Percentiles rank a stretch among this genome's conserved stretches.
Evolutionary conservation across 306 rosid genomes (phyloP).

Genomic region (Prunus mongolica): DNA sequence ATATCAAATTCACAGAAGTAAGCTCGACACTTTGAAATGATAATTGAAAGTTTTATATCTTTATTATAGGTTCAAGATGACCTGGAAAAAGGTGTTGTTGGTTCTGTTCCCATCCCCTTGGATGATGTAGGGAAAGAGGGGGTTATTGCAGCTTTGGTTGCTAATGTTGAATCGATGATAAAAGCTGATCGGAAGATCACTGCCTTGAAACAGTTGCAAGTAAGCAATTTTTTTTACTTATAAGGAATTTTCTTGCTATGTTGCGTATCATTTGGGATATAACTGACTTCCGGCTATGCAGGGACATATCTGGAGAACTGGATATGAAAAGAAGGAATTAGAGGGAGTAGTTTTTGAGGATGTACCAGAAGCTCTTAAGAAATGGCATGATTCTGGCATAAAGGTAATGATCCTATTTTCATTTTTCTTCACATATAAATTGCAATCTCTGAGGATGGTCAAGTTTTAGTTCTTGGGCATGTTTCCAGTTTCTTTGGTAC

Average conservation of each 20-base stretch:
- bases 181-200: conserved; percentile 93
- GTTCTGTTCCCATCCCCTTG: conserved; percentile 79
- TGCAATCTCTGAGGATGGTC: background rate
- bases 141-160: conserved; percentile 74
- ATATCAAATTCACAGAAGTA: background rate
- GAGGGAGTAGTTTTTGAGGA: conserved; percentile 83
- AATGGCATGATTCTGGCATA: conserved; percentile 74
- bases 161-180: conserved; percentile 85
- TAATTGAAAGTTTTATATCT: background rate
- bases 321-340: conserved; percentile 77
- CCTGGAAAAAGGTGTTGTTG: conserved; percentile 64
- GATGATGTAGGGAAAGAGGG: conserved; percentile 73
- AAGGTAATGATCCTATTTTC: conserved; percentile 44
- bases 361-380: conserved; percentile 83
- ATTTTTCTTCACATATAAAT: background rate
- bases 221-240: conserved; percentile 24
- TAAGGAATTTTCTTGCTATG: conserved; percentile 4
- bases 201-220: conserved; percentile 94
- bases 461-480: background rate
- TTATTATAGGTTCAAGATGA: conserved; percentile 73
- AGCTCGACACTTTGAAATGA: background rate
- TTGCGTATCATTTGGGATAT: conserved; percentile 11
- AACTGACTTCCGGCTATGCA: conserved; percentile 38
- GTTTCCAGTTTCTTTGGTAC: background rate
- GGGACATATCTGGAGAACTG: conserved; percentile 97